Conservation (phyloP, 352 stramenopile genomes). For the Pythium oligandrum region DNA sequence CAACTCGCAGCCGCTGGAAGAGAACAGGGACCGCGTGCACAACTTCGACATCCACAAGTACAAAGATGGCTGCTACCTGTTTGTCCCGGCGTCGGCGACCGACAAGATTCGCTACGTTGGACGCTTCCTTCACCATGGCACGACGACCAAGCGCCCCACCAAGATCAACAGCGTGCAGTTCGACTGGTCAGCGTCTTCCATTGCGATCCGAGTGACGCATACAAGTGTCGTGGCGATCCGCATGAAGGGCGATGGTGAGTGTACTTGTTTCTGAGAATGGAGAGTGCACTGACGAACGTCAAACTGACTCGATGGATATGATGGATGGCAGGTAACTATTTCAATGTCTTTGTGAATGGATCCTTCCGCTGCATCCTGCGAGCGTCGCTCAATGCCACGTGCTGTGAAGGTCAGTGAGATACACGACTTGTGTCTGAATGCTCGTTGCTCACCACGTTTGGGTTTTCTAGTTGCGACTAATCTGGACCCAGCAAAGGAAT, state of each 20-base stretch:
- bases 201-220: slow-evolving; percentile 55
- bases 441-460: slow-evolving; percentile 1
- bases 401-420: slow-evolving; percentile 57
- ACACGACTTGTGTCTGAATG: slow-evolving; percentile 1
- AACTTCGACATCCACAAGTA: slow-evolving; percentile 79
- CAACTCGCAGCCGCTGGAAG: slow-evolving; percentile 2
- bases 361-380: slow-evolving; percentile 71
- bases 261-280: background rate
- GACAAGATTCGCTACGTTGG: slow-evolving; percentile 78
- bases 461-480: slow-evolving; percentile 45
- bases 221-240: slow-evolving; percentile 67
- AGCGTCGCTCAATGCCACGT: slow-evolving; percentile 67
- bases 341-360: slow-evolving; percentile 83
- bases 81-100: slow-evolving; percentile 59
- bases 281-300: no score
- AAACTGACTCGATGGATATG: background rate
- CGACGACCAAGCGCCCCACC: slow-evolving; percentile 47
- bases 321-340: slow-evolving; percentile 68
- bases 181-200: slow-evolving; percentile 71
- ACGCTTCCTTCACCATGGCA: slow-evolving; percentile 67
- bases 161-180: slow-evolving; percentile 88
- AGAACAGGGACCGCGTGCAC: slow-evolving; percentile 40
- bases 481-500: slow-evolving; percentile 43
- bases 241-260: slow-evolving; percentile 77
- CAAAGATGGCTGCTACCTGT: slow-evolving; percentile 60